Base-by-base conservation (phyloP, 1,284 basidiomycete species). In the Phlebopus sp. region DNA sequence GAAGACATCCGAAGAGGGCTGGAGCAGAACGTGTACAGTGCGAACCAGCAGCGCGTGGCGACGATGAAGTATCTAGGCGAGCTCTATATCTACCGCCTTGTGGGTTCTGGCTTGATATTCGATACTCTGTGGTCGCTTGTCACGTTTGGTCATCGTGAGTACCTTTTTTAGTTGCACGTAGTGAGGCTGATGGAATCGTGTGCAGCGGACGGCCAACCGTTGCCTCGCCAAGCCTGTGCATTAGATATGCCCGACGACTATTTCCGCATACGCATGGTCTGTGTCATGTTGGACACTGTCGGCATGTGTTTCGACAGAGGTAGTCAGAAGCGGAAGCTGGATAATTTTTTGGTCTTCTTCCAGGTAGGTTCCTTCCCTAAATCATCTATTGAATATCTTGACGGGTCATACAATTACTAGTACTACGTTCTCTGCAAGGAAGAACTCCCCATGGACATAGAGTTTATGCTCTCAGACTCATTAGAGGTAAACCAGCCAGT, bases 281-380 rank as follows among this genome's bases (percentile, higher is more conserved):
- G 97, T 62, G 88, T 90, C 6, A 73, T 99, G 37, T 76, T 99
- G 18, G 95, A 98, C 64, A 93, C 94, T 0, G 97, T 94, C 65
- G 97, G 95, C n/a, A 90, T 92, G 76, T 98, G 95, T 70, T 98
- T 99, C 67, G 94, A 97, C 66, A 83, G 88, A 37, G 95, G 95
- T 3, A 84, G 87, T 5, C 86, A 93, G 60, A 89, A 85, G 68
- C 89, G 88, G 70, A 97, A 94, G 64, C 72, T 99, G 10, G 95
- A 98, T 67, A 90, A 87, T 56, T 97, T 96, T 66, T 69, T 99
- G 52, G 78, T 82, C 9, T 95, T 97, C 69, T 94, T 98, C 68
- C 93, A 97, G 77, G 92, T 94, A 59, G 59, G 69, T 56, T 18
- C 32, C 32, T 15, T 9, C 18, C 39, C 15, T 37, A 34, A 13